Base-by-base conservation (phyloP, 1,139 yeast genomes). In the Candida gigantensis region DNA sequence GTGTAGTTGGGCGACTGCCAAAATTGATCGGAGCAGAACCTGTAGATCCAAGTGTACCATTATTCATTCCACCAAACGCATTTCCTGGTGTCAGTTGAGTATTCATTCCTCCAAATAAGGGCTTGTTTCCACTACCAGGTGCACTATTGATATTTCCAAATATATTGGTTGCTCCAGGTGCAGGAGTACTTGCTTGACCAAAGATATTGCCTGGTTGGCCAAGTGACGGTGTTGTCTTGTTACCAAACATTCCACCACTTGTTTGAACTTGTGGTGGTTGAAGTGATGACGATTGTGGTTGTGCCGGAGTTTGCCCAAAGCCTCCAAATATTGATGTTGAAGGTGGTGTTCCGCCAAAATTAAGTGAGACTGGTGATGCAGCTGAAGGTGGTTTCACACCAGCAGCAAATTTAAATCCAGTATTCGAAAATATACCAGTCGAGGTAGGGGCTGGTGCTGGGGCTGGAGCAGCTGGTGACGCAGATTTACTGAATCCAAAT, bases 391-490 rank as follows among this genome's bases (percentile, higher is more conserved):
- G 42, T 4, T 37, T 35, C 4, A 40, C 35, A 7, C 50, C 50
- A 13, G 44, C 32, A 12, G 50, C 49, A 37, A 46, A 46, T 28
- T 41, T 34, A 24, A 46, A 46, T 5, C 30, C 30, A n/a, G 36
- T 32, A 24, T 34, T 40, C 7, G 49, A 6, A 5, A 35, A 26
- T 13, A 33, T 14, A 17, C 33, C 17, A 5, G 30, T 10, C 16
- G 40, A 10, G 5, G 39, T 5, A 10, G 35, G 31, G 4, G 32
- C 20, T 5, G 23, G n/a, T n/a, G n/a, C 11, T n/a, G 38, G 21
- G 8, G 25, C n/a, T 32, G 32, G 4, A 24, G 33, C 24, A 19
- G 30, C 17, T 6, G 24, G 36, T 11, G 23, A 3, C 4, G 8
- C 24, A 11, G 27, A 24, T 5, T 24, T 28, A 17, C 36, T 38